These are phyloP conservation scores for Phlyctochytrium arcticum DNA, from an alignment of 192 early-diverging fungal species.

Conservation along the genomic window DNA sequence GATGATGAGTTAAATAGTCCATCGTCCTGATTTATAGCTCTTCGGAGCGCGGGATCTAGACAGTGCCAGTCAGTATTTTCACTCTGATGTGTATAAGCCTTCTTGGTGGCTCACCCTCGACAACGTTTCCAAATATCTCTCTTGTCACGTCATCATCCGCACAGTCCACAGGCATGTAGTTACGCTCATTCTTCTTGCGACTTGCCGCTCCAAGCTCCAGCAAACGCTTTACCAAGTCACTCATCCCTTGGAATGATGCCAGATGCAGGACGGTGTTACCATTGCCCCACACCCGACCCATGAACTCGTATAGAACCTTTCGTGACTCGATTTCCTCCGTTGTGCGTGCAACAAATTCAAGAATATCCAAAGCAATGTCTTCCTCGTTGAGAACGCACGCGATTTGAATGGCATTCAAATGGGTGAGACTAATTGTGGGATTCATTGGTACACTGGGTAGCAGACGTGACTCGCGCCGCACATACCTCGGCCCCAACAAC, in stretches of 20 bases:
- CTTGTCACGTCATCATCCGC: slow-evolving; percentile 58
- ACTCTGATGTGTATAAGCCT: not conserved
- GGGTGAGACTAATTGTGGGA: not conserved
- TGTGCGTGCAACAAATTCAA: slow-evolving; percentile 52
- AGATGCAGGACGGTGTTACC: slow-evolving; percentile 65
- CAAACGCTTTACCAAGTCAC: slow-evolving; percentile 52
- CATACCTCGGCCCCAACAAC: slow-evolving; percentile 49
- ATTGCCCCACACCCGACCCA: slow-evolving; percentile 65
- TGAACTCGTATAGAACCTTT: slow-evolving; percentile 63
- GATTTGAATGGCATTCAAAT: slow-evolving; percentile 62
- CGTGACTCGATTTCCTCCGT: slow-evolving; percentile 58
- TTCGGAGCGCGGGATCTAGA: too few species aligned
- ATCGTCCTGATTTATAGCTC: too few species aligned
- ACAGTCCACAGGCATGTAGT: slow-evolving; percentile 66
- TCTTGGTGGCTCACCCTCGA: slow-evolving; percentile 6
- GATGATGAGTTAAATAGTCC: too few species aligned
- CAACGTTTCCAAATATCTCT: slow-evolving; percentile 34
- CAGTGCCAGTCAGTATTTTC: not conserved
- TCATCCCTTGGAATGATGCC: slow-evolving; percentile 63
- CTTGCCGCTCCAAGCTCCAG: slow-evolving; percentile 49
- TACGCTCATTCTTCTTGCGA: slow-evolving; percentile 53
- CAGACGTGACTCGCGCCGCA: not conserved
- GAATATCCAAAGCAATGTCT: slow-evolving; percentile 57
- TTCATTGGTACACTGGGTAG: not conserved
- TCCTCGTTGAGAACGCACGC: slow-evolving; percentile 62